These are phyloP conservation scores for Euphorbia pulcherrima DNA, from an alignment of 345 rosid species.

Conservation along the genomic window DNA sequence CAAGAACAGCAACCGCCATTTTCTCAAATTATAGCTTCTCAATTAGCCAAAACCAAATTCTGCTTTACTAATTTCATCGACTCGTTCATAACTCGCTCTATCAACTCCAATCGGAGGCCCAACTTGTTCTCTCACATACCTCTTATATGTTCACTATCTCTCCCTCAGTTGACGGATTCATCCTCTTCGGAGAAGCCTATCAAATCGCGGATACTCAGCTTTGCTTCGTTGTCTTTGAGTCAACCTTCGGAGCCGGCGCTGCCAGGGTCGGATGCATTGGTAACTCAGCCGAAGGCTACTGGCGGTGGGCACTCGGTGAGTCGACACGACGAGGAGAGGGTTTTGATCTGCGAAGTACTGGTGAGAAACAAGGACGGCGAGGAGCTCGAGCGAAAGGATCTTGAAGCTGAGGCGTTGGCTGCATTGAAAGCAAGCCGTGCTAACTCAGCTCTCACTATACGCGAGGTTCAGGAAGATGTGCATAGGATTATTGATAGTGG, in stretches of 20 bases:
- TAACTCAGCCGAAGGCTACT: slow-evolving; percentile 43
- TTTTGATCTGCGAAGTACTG: slow-evolving; percentile 79
- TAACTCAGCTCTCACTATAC: slow-evolving; percentile 75
- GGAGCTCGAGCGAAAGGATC: slow-evolving; percentile 85
- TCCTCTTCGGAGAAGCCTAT: slow-evolving; percentile 6
- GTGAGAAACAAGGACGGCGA: slow-evolving; percentile 94
- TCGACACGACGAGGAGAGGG: slow-evolving; percentile 74
- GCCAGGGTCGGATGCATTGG: slow-evolving; percentile 11
- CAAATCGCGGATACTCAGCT: slow-evolving; percentile 42
- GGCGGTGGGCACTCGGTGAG: slow-evolving; percentile 29
- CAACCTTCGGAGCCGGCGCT: slow-evolving; percentile 22
- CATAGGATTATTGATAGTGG: slow-evolving; percentile 86
- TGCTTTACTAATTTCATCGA: slow-evolving; percentile 29
- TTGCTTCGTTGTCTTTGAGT: slow-evolving; percentile 46
- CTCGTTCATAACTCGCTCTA: slow-evolving; percentile 34
- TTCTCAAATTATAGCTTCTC: slow-evolving; percentile 22
- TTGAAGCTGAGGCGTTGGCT: slow-evolving; percentile 75
- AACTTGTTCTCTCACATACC: slow-evolving; percentile 24
- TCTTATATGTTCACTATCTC: slow-evolving; percentile 49
- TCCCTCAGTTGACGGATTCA: slow-evolving; percentile 20
- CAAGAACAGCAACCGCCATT: not conserved
- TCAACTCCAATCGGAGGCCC: not conserved
- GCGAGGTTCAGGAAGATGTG: slow-evolving; percentile 93
- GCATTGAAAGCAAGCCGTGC: slow-evolving; percentile 79
- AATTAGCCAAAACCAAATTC: slow-evolving; percentile 27